Percentiles rank a stretch among this genome's conserved stretches.
Evolutionary conservation across 805 yeast genomes (phyloP).

Genomic region (Yarrowia sp.): DNA sequence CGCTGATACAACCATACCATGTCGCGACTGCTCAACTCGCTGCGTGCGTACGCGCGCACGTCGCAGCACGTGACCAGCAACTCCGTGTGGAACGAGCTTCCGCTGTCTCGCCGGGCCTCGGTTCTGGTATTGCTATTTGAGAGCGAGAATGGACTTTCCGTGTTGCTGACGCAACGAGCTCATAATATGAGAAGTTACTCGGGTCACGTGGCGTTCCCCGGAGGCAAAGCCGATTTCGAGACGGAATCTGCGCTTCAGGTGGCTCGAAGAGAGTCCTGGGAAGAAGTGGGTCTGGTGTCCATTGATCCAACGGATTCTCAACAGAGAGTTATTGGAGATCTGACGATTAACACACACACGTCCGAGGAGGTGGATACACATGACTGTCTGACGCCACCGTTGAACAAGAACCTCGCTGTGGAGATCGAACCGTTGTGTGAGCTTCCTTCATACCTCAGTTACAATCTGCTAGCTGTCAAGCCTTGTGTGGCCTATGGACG

Average conservation of each 20-base stretch:
- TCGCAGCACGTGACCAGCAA: conserved; percentile 39
- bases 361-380: conserved; percentile 9
- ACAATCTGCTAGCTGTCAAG: conserved; percentile 81
- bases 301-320: conserved; percentile 4
- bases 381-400: conserved; percentile 35
- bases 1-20: background rate
- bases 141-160: conserved; percentile 62
- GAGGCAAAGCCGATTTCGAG: conserved; percentile 80
- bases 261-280: conserved; percentile 83
- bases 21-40: conserved; percentile 34
- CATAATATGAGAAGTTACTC: conserved; percentile 73
- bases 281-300: conserved; percentile 74
- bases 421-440: conserved; percentile 63
- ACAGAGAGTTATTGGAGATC: conserved; percentile 21
- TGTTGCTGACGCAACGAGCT: conserved; percentile 79
- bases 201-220: conserved; percentile 92
- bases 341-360: conserved; percentile 26
- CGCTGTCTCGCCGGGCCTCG: conserved; percentile 73
- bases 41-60: conserved; percentile 39
- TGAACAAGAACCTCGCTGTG: conserved; percentile 14
- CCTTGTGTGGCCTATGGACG: conserved; percentile 60
- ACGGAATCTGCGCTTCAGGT: conserved; percentile 73
- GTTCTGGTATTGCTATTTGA: conserved; percentile 75
- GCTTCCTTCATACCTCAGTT: conserved; percentile 80
- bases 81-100: conserved; percentile 61